Evolutionary conservation across 129 eudicot species (phyloP).

Genomic region (Artemisia annua): DNA sequence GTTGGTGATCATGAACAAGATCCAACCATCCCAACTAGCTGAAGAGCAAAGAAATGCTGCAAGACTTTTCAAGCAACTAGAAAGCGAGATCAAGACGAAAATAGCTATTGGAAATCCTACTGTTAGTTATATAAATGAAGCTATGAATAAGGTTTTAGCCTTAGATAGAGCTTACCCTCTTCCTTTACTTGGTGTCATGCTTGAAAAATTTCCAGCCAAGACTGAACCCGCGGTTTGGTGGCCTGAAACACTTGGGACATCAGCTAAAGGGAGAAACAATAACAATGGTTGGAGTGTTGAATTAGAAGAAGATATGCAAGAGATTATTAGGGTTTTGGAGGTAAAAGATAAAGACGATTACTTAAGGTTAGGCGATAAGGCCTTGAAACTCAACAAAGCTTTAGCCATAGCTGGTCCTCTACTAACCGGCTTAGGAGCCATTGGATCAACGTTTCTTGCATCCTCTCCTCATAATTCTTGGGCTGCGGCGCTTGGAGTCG

Average conservation of each 20-base stretch:
- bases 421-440: slow-evolving; percentile 58
- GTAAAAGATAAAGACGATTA: slow-evolving; percentile 63
- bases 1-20: slow-evolving; percentile 54
- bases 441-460: slow-evolving; percentile 51
- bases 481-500: slow-evolving; percentile 53
- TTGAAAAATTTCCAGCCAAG: slow-evolving; percentile 67
- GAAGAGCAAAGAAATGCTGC: slow-evolving; percentile 61
- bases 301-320: slow-evolving; percentile 64
- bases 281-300: slow-evolving; percentile 54
- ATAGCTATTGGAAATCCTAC: slow-evolving; percentile 21
- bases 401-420: slow-evolving; percentile 57
- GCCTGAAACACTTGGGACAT: slow-evolving; percentile 43
- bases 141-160: slow-evolving; percentile 57
- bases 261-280: not conserved
- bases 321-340: slow-evolving; percentile 38
- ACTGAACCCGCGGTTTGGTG: slow-evolving; percentile 76
- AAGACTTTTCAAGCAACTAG: slow-evolving; percentile 47
- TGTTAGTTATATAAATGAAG: slow-evolving; percentile 40
- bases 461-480: slow-evolving; percentile 24
- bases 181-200: slow-evolving; percentile 78
- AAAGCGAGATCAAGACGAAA: slow-evolving; percentile 35
- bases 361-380: slow-evolving; percentile 54
- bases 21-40: slow-evolving; percentile 58
- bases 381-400: slow-evolving; percentile 54
- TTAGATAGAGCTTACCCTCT: slow-evolving; percentile 83